Evolutionary conservation across 2,329 filamentous ascomycete genomes (phyloP), one percentile per base, ranked within the genome.

Genomic region (Beauveria scarabaeidicola): DNA sequence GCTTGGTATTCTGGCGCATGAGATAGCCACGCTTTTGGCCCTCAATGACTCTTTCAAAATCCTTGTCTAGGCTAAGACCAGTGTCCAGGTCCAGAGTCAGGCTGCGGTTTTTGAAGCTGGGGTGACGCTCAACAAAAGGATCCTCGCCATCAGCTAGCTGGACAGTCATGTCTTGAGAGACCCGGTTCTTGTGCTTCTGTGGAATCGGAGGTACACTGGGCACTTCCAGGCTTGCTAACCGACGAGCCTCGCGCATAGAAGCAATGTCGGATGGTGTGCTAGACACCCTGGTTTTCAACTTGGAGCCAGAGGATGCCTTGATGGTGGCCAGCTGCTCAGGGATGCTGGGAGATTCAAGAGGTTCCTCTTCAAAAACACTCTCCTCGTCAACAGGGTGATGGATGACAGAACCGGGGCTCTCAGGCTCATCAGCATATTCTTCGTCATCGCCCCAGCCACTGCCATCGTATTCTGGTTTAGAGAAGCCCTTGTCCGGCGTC

Each of bases 1-100:
- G 83, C 74, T 97, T 97, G 3, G 93, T 97, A 75, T 97, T 99
- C 68, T 99, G 93, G 68, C 94, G 87, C 93, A 97, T 99, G 50
- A 97, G 81, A 70, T 99, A 99, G 60, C 94, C 94, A 78, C 95
- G 92, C 92, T 97, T 97, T 88, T 97, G 92, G 71, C 87, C 83
- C 77, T 97, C 91, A 68, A 97, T 95, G 59, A 97, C 90, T 62
- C 93, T 85, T 69, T 97, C 91, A 74, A 97, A 97, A 71, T 97
- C 94, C 68, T 89, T 84, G 68, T 96, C 91, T 50, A 97, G 82
- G 64, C 91, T 93, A 63, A 96, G 86, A 62, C 90, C 90, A 59
- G 94, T 81, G 69, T 93, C 91, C 64, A 91, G 86, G 68, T 89
- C 85, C 65, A 95, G 77, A 8, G 91, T 90, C 63, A 97, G 81